Evolutionary conservation across 371 early-diverging fungal genomes (phyloP), one percentile per base, ranked within the genome.

Genomic region (Syncephalastrum racemosum): DNA sequence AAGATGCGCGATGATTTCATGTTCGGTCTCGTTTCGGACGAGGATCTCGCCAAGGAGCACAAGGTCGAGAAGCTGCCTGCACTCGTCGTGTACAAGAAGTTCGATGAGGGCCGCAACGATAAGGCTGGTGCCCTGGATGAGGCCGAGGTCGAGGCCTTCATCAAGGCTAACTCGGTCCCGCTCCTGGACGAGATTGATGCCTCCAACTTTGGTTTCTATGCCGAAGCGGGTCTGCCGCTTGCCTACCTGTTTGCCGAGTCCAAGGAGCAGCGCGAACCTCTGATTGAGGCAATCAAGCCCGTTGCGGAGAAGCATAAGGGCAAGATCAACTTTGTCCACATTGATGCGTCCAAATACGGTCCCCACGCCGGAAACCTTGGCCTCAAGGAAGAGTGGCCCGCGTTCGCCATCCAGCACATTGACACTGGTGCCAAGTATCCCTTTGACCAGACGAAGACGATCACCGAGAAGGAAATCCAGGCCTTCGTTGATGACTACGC

Each of bases 151-250:
- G 62, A 71, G 43, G 59, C 66, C 27, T 96, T 92, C 66, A 67
- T 96, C 68, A 82, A 84, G 77, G 55, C 77, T 56, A 81, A 85
- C 79, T 81, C 95, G 31, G 74, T 93, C 25, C 96, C 97, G 39
- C 70, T 91, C 41, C 81, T 97, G 81, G 96, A 88, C 60, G 95
- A 96, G 58, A 85, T 97, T 54, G 86, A 87, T 58, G 92, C 88
- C 36, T 82, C 89, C 59, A 97, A 91, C 86, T 97, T 91, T 75
- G 72, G 69, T 41, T 67, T 63, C 53, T 96, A 95, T 79, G 89
- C 90, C 58, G 85, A 90, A 58, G 54, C 89, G 36, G 93, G 92
- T 49, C 68, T 92, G 18, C 98, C 98, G 22, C 68, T 97, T 23
- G 96, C 84, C 36, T 97, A 90, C 76, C 62, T 91, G 59, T 97